phyloP scores from a whole-genome alignment of 306 rosid genomes.

The Corylus heterophylla region DNA sequence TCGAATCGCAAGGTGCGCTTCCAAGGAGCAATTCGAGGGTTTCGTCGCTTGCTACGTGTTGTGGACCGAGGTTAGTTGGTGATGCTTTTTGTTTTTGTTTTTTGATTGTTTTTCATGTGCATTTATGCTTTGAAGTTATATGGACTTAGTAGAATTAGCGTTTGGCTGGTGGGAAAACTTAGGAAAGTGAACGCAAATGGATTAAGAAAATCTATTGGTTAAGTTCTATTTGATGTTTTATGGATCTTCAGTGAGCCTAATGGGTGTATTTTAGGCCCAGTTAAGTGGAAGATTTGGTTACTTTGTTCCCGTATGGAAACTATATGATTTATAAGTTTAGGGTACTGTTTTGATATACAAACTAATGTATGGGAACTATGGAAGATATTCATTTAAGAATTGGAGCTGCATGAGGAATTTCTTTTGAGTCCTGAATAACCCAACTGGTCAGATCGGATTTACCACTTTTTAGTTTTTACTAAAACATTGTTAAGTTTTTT shows the following conservation, averaged over 20 bases:
- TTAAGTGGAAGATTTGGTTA: not conserved
- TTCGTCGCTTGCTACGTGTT: slow-evolving; percentile 97
- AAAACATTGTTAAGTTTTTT: not conserved
- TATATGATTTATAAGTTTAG: not conserved
- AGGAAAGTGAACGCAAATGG: not conserved
- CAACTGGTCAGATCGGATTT: not conserved
- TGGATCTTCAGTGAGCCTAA: not conserved
- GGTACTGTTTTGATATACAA: not conserved
- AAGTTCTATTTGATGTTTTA: not conserved
- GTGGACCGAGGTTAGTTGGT: slow-evolving; percentile 92
- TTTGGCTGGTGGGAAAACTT: slow-evolving; percentile 19
- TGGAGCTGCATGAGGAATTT: not conserved
- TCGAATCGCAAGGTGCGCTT: slow-evolving; percentile 98
- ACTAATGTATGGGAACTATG: not conserved
- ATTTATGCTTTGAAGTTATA: slow-evolving; percentile 2
- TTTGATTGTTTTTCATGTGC: not conserved
- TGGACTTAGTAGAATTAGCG: not conserved
- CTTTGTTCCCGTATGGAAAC: slow-evolving; percentile 1
- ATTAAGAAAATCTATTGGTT: not conserved
- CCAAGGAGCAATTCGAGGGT: slow-evolving; percentile 98
- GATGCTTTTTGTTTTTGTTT: not conserved
- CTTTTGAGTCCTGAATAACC: not conserved
- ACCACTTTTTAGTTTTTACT: not conserved
- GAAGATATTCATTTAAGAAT: not conserved
- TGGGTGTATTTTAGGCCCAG: not conserved